A percentile compares a stretch with the other conserved stretches of the same genome.
phyloP scores from a whole-genome alignment of 2,329 filamentous ascomycete species.

The Fusarium sp. region DNA sequence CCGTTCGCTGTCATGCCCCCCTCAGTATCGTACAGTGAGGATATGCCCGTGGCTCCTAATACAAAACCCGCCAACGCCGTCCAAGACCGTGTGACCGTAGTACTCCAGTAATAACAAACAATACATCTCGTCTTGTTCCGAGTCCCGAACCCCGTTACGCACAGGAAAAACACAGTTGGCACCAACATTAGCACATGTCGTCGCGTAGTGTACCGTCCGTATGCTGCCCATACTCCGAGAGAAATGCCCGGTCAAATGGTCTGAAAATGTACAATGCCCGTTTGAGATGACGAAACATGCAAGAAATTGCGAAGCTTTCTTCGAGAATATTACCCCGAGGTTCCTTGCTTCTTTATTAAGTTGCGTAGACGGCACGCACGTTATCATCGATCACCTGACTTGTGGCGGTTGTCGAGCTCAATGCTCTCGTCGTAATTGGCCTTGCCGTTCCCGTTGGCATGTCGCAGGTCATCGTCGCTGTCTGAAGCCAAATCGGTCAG shows the following conservation, averaged over 20 bases:
- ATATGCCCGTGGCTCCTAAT: constrained; percentile 38
- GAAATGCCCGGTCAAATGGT: constrained; percentile 37
- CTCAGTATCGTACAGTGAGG: constrained; percentile 47
- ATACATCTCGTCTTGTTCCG: constrained; percentile 34
- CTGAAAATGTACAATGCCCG: constrained; percentile 43
- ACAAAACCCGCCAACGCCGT: constrained; percentile 44
- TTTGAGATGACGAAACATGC: constrained; percentile 37
- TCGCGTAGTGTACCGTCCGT: constrained; percentile 38
- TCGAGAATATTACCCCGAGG: constrained; percentile 3
- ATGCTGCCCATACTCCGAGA: constrained; percentile 35
- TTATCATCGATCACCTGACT: constrained; percentile 50
- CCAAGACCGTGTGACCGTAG: constrained; percentile 42
- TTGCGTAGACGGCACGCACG: constrained; percentile 21
- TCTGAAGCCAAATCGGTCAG: constrained; percentile 83
- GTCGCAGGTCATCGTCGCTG: constrained; percentile 67
- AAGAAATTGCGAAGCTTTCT: constrained; percentile 17
- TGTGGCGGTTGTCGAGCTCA: constrained; percentile 62
- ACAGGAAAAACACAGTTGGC: constrained; percentile 33
- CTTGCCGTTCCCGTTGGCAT: constrained; percentile 54
- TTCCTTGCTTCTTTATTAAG: constrained; percentile 27
- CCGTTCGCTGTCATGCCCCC: constrained; percentile 38
- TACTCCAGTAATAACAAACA: constrained; percentile 43
- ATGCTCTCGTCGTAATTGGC: constrained; percentile 55
- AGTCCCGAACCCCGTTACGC: constrained; percentile 27
- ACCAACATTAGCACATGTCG: constrained; percentile 36